Evolutionary conservation across 2,329 filamentous ascomycete species (phyloP), one percentile per base, ranked within the genome.

Genomic region (Fusarium sp.): DNA sequence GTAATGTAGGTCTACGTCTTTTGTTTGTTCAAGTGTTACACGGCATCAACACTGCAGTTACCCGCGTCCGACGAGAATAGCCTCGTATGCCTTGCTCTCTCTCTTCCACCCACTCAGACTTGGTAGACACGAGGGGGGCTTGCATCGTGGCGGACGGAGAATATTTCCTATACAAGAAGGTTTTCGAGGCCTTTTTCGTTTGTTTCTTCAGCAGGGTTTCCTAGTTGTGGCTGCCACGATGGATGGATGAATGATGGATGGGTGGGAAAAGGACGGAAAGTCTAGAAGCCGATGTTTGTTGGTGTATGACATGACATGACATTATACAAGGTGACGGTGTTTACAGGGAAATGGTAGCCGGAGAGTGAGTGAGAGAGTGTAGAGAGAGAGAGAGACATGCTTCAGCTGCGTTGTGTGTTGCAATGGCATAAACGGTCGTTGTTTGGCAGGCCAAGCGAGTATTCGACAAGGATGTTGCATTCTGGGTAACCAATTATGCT

Each of bases 11-110:
- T 38, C 24, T 58, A 36, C 22, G 32, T 51, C 42, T 35, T 24
- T 51, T 58, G 66, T 65, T 70, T 70, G 67, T 53, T 58, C 41
- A 30, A 61, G 22, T 39, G 73, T 81, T 68, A 78, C 79, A 81
- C 79, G 10, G 28, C 50, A 68, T 70, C 22, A 30, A 44, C 54
- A 35, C 78, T 81, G 80, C 74, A 73, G 72, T 72, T 63, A 75
- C 78, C 82, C 81, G 76, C 73, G 73, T 80, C 77, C 78, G 75
- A 81, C 80, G 79, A 80, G 75, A 80, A 82, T 74, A 78, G 74
- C 76, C 80, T 83, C 80, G 82, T 81, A 82, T 81, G 80, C 66
- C 47, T 60, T 18, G 17, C 15, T 60, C 24, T 28, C n/a, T 36
- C 20, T 10, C 26, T 56, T 22, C 32, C 53, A 41, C 24, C 38